Conservation (phyloP, 208 protist genomes). For the Acanthamoeba rhysodes region DNA sequence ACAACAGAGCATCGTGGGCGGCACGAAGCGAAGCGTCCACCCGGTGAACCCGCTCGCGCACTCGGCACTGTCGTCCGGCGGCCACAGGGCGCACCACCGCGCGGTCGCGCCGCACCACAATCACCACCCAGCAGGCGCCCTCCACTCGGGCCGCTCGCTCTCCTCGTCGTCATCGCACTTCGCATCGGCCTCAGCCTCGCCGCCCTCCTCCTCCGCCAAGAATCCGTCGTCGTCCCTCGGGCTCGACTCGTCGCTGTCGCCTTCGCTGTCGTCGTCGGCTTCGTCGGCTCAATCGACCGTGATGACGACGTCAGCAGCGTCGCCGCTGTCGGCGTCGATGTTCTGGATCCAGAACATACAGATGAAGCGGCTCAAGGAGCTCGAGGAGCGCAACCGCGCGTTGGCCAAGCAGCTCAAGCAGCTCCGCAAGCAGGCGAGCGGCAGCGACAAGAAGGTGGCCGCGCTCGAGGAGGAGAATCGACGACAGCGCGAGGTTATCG, state of each 20-base stretch:
- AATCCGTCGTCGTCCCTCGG: background rate
- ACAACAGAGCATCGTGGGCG: no score
- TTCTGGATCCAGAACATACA: constrained; percentile 24
- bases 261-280: background rate
- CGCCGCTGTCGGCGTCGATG: constrained; percentile 26
- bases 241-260: background rate
- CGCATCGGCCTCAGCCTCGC: background rate
- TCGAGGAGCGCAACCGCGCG: constrained; percentile 24
- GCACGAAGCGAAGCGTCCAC: no score
- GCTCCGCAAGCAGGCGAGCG: background rate
- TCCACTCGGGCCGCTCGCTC: background rate
- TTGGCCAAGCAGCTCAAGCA: constrained; percentile 1
- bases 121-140: background rate
- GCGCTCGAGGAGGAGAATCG: constrained; percentile 29
- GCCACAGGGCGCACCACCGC: no score
- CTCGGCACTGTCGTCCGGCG: no score
- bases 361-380: constrained; percentile 35
- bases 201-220: background rate
- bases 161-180: constrained; percentile 1
- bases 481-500: background rate
- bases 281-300: background rate
- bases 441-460: background rate
- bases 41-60: no score
- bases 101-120: no score
- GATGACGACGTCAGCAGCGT: background rate